Conservation (phyloP, 345 rosid genomes). For the Salix exigua region DNA sequence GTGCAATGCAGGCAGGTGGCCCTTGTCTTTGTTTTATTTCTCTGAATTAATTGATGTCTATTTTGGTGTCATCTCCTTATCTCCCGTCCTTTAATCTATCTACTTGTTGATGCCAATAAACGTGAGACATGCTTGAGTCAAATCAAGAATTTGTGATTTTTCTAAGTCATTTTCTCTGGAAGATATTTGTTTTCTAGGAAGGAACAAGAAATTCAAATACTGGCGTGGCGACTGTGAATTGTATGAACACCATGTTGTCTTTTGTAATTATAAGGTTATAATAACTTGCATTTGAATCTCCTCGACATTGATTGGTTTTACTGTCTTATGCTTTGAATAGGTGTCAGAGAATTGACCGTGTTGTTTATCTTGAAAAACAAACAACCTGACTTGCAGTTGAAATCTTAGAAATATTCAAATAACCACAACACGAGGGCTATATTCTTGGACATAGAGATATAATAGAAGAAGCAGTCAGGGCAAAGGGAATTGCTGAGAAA, state of each 20-base stretch:
- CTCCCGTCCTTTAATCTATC: background rate
- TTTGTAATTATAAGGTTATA: background rate
- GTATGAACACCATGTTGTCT: background rate
- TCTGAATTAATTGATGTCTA: background rate
- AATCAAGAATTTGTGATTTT: background rate
- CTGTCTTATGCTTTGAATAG: slow-evolving; percentile 26
- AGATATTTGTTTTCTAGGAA: background rate
- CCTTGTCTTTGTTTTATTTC: background rate
- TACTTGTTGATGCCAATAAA: background rate
- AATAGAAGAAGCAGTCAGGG: slow-evolving; percentile 46
- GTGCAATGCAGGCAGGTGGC: background rate
- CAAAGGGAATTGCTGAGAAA: slow-evolving; percentile 43
- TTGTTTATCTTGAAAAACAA: slow-evolving; percentile 9
- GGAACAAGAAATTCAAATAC: background rate
- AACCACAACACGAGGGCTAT: slow-evolving; percentile 8
- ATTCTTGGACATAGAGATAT: slow-evolving; percentile 1
- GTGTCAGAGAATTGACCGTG: background rate
- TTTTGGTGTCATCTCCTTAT: background rate
- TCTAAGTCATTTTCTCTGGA: background rate
- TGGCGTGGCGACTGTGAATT: background rate
- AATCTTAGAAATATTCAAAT: slow-evolving; percentile 5
- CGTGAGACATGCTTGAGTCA: background rate
- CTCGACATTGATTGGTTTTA: background rate
- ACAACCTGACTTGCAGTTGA: slow-evolving; percentile 5
- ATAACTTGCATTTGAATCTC: background rate